phyloP scores from a whole-genome alignment of 2,329 filamentous ascomycete species.

The Epichloe uncinata region DNA sequence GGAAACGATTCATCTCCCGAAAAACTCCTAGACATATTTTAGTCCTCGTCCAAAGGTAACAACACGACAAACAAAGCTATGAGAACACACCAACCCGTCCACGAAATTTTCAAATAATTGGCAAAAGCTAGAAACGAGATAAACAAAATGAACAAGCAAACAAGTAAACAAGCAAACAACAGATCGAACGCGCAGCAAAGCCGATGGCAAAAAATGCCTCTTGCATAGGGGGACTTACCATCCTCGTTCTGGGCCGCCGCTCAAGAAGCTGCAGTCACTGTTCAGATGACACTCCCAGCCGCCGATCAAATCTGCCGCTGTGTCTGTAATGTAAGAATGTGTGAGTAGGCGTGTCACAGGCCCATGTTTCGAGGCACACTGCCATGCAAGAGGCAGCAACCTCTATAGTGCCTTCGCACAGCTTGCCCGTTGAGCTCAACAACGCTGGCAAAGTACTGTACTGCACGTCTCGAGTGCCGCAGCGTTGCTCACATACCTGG shows the following conservation, averaged over 20 bases:
- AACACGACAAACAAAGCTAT: neutral
- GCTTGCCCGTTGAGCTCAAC: neutral
- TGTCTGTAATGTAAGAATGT: constrained; percentile 2
- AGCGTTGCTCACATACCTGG: neutral
- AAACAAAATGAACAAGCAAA: no score
- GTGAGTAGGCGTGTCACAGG: neutral
- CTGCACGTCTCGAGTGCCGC: neutral
- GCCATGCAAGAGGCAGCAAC: neutral
- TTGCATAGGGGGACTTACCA: constrained; percentile 45
- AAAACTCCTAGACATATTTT: constrained; percentile 26
- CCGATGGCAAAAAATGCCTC: neutral
- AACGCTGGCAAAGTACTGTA: neutral
- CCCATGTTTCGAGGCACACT: neutral
- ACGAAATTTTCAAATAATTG: neutral
- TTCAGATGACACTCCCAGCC: constrained; percentile 72
- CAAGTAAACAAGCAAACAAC: neutral
- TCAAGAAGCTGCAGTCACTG: constrained; percentile 75
- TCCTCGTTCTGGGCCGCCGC: constrained; percentile 69
- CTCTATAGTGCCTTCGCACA: neutral
- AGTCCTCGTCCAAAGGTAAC: constrained; percentile 4
- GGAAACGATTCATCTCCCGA: constrained; percentile 44
- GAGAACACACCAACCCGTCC: constrained; percentile 5
- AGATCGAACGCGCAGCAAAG: neutral
- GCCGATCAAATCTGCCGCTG: constrained; percentile 30
- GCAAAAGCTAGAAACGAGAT: neutral